phyloP scores from a whole-genome alignment of 2,329 filamentous ascomycete species.

The Ilyonectria mors-panacis region DNA sequence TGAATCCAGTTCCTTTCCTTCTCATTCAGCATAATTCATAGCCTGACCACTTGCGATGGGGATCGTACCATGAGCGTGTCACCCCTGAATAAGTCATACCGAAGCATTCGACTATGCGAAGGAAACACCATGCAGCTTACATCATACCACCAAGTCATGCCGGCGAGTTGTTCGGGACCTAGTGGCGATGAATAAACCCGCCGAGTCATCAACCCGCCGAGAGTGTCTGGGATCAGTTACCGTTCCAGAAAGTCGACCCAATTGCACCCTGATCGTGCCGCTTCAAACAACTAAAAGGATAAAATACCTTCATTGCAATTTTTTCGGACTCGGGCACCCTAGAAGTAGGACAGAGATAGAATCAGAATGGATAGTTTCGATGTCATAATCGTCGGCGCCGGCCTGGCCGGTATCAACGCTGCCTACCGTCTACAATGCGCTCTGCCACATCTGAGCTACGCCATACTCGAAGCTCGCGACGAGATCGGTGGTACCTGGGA shows the following conservation, averaged over 20 bases:
- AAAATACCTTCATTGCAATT: not conserved
- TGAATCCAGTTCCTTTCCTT: no score
- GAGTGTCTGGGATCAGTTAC: not conserved
- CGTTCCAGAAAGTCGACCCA: not conserved
- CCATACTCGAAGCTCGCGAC: conserved; percentile 76
- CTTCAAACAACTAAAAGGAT: not conserved
- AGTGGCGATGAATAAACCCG: not conserved
- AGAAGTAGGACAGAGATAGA: not conserved
- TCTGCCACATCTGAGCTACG: conserved; percentile 64
- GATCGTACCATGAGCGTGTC: no score
- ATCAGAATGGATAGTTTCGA: conserved; percentile 52
- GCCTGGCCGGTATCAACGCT: conserved; percentile 81
- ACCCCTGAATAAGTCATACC: no score
- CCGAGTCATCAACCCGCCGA: not conserved
- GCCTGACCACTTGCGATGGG: no score
- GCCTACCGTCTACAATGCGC: conserved; percentile 76
- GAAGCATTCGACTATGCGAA: not conserved
- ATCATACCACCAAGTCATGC: not conserved
- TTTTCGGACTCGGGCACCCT: not conserved
- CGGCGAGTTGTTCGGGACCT: not conserved
- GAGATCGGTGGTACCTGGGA: conserved; percentile 83
- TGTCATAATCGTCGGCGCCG: conserved; percentile 78
- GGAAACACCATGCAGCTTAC: not conserved
- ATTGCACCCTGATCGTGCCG: not conserved
- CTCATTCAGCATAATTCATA: no score